Conservation (phyloP, 2,329 filamentous ascomycete species). For the Thermoascus crustaceus region DNA sequence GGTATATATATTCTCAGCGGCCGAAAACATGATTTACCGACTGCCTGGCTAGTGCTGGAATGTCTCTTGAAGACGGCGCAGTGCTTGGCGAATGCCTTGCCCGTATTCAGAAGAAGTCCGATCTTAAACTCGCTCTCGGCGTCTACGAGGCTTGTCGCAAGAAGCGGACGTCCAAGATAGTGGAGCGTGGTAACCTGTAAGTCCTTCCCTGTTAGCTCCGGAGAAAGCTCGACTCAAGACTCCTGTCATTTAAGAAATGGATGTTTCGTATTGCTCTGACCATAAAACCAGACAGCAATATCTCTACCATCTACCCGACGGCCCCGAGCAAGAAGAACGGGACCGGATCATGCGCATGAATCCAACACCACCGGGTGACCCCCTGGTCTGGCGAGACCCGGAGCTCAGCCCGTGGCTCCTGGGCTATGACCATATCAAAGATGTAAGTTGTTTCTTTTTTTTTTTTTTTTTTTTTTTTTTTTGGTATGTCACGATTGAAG, state of each 20-base stretch:
- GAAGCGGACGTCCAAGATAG: constrained; percentile 51
- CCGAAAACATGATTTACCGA: too few relatives aligned
- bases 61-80: constrained; percentile 54
- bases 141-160: constrained; percentile 52
- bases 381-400: constrained; percentile 37
- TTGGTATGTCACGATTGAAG: too few relatives aligned
- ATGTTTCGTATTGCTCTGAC: too few relatives aligned
- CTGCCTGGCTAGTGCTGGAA: constrained; percentile 42
- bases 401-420: constrained; percentile 31
- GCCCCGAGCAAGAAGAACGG: constrained; percentile 46
- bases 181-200: constrained; percentile 45
- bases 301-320: constrained; percentile 55
- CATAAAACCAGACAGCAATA: constrained; percentile 43
- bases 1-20: too few relatives aligned
- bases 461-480: too few relatives aligned
- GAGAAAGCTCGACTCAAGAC: too few relatives aligned
- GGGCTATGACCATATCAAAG: constrained; percentile 33
- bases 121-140: constrained; percentile 27
- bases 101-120: constrained; percentile 36
- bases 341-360: constrained; percentile 39
- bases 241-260: too few relatives aligned
- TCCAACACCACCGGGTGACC: constrained; percentile 32
- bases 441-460: constrained; percentile 25
- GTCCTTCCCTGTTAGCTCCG: background rate
- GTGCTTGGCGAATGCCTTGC: constrained; percentile 50